phyloP scores from a whole-genome alignment of 2,329 filamentous ascomycete species.

The Geosmithia putterillii region DNA sequence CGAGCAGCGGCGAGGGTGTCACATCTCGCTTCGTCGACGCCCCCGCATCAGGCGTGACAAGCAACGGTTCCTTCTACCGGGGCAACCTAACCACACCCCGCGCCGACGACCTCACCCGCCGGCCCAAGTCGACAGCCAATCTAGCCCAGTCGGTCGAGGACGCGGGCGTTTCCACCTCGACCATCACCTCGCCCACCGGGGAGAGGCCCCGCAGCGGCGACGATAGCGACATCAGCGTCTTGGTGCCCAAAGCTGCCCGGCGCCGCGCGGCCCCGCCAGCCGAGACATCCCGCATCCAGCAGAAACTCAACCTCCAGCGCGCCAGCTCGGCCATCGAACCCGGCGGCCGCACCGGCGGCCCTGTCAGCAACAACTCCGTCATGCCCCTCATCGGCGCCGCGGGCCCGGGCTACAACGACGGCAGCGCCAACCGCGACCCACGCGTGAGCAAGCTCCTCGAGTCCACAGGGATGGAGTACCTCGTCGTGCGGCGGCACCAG shows the following conservation, averaged over 20 bases:
- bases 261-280: slow-evolving; percentile 28
- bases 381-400: slow-evolving; percentile 39
- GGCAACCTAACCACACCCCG: slow-evolving; percentile 12
- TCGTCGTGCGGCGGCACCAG: slow-evolving; percentile 61
- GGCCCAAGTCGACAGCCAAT: slow-evolving; percentile 29
- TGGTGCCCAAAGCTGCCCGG: slow-evolving; percentile 30
- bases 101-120: slow-evolving; percentile 18
- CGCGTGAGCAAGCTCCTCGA: slow-evolving; percentile 54
- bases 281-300: slow-evolving; percentile 56
- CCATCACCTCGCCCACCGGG: too few species aligned
- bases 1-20: slow-evolving; percentile 29
- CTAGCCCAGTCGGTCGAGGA: slow-evolving; percentile 12
- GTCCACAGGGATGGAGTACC: slow-evolving; percentile 59
- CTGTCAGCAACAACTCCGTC: slow-evolving; percentile 21
- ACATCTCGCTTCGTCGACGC: slow-evolving; percentile 48
- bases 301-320: slow-evolving; percentile 64
- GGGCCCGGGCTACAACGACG: slow-evolving; percentile 37
- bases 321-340: slow-evolving; percentile 62
- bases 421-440: slow-evolving; percentile 38
- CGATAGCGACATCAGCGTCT: slow-evolving; percentile 25
- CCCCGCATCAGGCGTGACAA: slow-evolving; percentile 33
- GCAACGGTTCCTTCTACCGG: slow-evolving; percentile 40
- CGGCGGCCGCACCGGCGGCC: slow-evolving; percentile 13
- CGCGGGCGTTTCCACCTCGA: too few species aligned
- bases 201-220: slow-evolving; percentile 18